These are phyloP conservation scores for Suillus sp. DNA, from an alignment of 768 basidiomycete species.

Conservation along the genomic window DNA sequence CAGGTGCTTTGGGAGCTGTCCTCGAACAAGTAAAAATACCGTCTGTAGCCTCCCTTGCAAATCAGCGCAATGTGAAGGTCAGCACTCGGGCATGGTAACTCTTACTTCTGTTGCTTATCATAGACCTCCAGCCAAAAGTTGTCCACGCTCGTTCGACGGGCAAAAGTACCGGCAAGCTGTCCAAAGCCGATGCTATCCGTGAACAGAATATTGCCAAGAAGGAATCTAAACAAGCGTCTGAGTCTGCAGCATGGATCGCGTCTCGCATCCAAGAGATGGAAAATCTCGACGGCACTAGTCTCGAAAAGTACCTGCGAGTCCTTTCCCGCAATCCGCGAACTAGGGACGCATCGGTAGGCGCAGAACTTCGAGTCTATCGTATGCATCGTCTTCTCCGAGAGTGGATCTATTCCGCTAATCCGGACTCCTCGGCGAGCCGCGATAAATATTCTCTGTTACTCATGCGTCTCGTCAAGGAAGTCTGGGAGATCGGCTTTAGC, in stretches of 20 bases:
- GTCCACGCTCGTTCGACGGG: conserved; percentile 23
- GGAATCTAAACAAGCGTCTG: conserved; percentile 39
- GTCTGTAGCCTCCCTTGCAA: conserved; percentile 33
- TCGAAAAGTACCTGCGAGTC: conserved; percentile 37
- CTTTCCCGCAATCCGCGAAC: conserved; percentile 49
- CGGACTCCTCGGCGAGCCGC: conserved; percentile 38
- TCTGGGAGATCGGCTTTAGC: conserved; percentile 38
- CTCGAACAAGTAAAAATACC: conserved; percentile 59
- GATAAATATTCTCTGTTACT: conserved; percentile 50
- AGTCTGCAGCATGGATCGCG: conserved; percentile 54
- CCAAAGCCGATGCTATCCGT: conserved; percentile 44
- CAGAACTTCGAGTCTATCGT: conserved; percentile 54
- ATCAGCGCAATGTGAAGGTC: conserved; percentile 19
- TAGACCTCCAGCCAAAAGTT: conserved; percentile 18
- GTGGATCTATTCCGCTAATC: conserved; percentile 53
- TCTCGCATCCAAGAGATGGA: conserved; percentile 45
- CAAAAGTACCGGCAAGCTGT: conserved; percentile 32
- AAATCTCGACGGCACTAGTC: conserved; percentile 31
- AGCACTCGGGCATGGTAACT: neutral
- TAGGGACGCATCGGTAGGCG: conserved; percentile 43
- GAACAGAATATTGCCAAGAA: conserved; percentile 49
- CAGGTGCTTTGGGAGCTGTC: conserved; percentile 57
- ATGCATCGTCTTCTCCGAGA: conserved; percentile 51
- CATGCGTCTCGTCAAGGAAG: conserved; percentile 50
- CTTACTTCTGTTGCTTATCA: neutral